Conservation (phyloP, 805 yeast genomes). For the Wickerhamomyces strasburgensis region DNA sequence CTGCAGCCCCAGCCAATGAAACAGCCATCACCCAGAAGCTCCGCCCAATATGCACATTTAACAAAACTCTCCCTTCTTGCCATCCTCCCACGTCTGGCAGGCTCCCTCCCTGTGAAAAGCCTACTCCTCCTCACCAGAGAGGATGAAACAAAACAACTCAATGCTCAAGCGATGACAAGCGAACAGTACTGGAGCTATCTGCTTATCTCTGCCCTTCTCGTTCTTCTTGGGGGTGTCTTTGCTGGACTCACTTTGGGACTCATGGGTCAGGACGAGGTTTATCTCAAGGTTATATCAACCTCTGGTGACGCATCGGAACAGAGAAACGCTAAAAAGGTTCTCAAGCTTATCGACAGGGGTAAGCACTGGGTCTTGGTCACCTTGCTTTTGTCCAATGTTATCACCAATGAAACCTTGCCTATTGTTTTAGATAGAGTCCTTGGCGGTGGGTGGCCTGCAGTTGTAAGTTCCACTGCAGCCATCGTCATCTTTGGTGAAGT, state of each 20-base stretch:
- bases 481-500: conserved; percentile 95
- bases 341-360: conserved; percentile 68
- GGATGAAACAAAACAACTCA: conserved; percentile 1
- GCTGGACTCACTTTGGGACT: conserved; percentile 92
- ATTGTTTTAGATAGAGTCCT: conserved; percentile 87
- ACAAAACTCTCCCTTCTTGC: conserved; percentile 9
- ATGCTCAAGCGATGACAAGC: conserved; percentile 9
- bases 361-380: conserved; percentile 97
- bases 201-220: conserved; percentile 51
- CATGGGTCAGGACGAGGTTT: conserved; percentile 98
- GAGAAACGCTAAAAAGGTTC: conserved; percentile 64
- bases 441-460: conserved; percentile 98
- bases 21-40: conserved; percentile 4
- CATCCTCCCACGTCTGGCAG: conserved; percentile 10
- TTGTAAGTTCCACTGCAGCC: conserved; percentile 84
- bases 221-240: conserved; percentile 81
- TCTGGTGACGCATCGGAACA: conserved; percentile 77
- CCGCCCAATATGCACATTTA: conserved; percentile 6
- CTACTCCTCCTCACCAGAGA: conserved; percentile 6
- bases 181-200: conserved; percentile 25
- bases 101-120: conserved; percentile 12
- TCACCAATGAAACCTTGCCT: conserved; percentile 92
- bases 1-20: conserved; percentile 4
- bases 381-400: conserved; percentile 75
- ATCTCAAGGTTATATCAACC: conserved; percentile 80